These are phyloP conservation scores for Chytriomyces confervae DNA, from an alignment of 192 early-diverging fungal species.

Conservation along the genomic window DNA sequence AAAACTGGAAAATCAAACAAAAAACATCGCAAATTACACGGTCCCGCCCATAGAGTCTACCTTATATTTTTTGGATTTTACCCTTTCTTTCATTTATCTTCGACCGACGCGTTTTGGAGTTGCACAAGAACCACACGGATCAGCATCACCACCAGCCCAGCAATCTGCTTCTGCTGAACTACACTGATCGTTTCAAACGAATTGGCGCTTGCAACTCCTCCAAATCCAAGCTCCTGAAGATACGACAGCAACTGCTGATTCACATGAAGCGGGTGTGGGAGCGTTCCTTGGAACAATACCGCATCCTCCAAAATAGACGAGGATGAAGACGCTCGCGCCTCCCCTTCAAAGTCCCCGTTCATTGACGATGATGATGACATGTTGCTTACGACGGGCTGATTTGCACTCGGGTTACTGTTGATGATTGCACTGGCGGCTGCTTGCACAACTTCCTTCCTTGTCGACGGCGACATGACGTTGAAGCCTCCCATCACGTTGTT, in stretches of 20 bases:
- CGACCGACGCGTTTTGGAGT: background rate
- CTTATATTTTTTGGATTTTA: slow-evolving; percentile 4
- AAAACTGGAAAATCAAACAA: background rate
- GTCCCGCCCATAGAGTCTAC: background rate
- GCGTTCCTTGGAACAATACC: background rate
- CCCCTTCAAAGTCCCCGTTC: background rate
- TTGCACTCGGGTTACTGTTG: background rate
- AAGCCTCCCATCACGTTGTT: slow-evolving; percentile 32
- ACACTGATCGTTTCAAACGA: slow-evolving; percentile 5
- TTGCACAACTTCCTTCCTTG: background rate
- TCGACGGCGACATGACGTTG: background rate
- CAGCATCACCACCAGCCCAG: slow-evolving; percentile 14
- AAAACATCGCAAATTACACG: too few species aligned
- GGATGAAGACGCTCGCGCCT: background rate
- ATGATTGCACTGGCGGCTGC: background rate
- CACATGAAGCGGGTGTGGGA: background rate
- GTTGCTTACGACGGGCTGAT: background rate
- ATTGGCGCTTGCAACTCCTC: slow-evolving; percentile 25
- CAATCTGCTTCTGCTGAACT: slow-evolving; percentile 27
- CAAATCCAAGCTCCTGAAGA: slow-evolving; percentile 27
- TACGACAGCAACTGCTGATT: slow-evolving; percentile 24
- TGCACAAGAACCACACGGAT: slow-evolving; percentile 28
- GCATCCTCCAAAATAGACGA: background rate
- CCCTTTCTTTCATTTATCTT: background rate
- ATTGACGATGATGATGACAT: slow-evolving; percentile 1